Conservation (phyloP, 352 stramenopile genomes). For the Globisporangium orthogonon region DNA sequence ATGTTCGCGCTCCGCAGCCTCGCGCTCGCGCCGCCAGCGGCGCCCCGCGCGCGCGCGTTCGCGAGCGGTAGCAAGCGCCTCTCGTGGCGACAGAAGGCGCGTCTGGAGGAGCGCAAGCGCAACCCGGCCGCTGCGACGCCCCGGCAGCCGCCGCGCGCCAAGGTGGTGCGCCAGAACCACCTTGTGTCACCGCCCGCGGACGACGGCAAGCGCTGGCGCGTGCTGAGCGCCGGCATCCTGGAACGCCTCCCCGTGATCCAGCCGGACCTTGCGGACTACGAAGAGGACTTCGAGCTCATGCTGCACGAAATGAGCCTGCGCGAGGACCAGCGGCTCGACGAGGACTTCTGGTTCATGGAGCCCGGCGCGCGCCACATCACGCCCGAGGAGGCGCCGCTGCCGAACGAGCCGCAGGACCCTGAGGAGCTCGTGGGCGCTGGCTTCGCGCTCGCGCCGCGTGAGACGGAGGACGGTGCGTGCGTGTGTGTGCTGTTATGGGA, state of each 20-base stretch:
- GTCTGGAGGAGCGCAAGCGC: slow-evolving; percentile 38
- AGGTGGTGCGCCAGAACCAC: slow-evolving; percentile 51
- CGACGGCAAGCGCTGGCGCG: slow-evolving; percentile 79
- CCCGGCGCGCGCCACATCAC: slow-evolving; percentile 61
- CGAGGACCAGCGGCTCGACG: slow-evolving; percentile 68
- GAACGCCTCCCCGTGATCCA: slow-evolving; percentile 73
- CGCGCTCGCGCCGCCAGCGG: slow-evolving; percentile 12
- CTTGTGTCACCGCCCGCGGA: slow-evolving; percentile 38
- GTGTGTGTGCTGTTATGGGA: neutral
- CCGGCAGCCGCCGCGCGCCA: slow-evolving; percentile 41
- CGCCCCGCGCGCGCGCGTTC: slow-evolving; percentile 27
- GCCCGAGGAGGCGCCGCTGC: slow-evolving; percentile 65
- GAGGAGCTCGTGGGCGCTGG: slow-evolving; percentile 69
- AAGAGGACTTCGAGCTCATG: slow-evolving; percentile 68
- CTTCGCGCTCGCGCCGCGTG: slow-evolving; percentile 68
- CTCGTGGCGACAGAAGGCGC: slow-evolving; percentile 69
- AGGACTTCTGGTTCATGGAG: slow-evolving; percentile 86
- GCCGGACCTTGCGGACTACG: slow-evolving; percentile 67
- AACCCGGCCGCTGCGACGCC: slow-evolving; percentile 26
- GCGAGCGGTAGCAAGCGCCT: slow-evolving; percentile 35
- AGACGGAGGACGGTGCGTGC: slow-evolving; percentile 56
- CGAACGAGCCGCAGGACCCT: slow-evolving; percentile 48
- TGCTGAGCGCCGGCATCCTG: slow-evolving; percentile 65
- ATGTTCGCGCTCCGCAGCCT: slow-evolving; percentile 47
- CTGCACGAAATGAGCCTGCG: slow-evolving; percentile 71